Percentiles rank a stretch among this genome's conserved stretches.
phyloP scores from a whole-genome alignment of 2,329 filamentous ascomycete genomes.

The Fusarium circinatum region DNA sequence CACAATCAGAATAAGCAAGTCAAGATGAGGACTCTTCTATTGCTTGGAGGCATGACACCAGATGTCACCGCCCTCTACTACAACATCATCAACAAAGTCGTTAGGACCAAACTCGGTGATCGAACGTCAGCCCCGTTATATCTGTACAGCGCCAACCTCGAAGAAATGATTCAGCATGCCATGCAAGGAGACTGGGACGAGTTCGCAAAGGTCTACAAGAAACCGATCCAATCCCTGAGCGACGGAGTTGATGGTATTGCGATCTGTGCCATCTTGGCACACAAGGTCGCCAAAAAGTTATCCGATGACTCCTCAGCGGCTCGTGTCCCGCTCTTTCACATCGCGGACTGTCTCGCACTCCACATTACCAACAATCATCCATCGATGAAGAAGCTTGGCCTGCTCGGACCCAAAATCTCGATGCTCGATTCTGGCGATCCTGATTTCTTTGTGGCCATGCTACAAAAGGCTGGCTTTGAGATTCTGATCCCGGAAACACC shows the following conservation, averaged over 20 bases:
- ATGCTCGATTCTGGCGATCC: neutral
- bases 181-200: neutral
- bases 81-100: neutral
- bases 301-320: neutral
- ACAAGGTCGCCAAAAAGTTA: neutral
- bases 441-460: neutral
- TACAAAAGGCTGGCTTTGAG: neutral
- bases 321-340: neutral
- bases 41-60: slow-evolving; percentile 3
- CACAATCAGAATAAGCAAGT: fast-evolving
- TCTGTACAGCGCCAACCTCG: slow-evolving; percentile 3
- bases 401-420: neutral
- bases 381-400: neutral
- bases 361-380: neutral
- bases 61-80: slow-evolving; percentile 2
- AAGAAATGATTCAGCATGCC: slow-evolving; percentile 4
- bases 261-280: slow-evolving; percentile 2
- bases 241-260: neutral
- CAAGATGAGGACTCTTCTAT: neutral
- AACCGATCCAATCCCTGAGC: neutral
- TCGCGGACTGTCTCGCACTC: neutral
- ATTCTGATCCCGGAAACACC: neutral
- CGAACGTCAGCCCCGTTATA: neutral
- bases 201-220: neutral
- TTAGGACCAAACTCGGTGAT: neutral